phyloP scores from a whole-genome alignment of 768 basidiomycete species.

The Gymnopilus dilepis region DNA sequence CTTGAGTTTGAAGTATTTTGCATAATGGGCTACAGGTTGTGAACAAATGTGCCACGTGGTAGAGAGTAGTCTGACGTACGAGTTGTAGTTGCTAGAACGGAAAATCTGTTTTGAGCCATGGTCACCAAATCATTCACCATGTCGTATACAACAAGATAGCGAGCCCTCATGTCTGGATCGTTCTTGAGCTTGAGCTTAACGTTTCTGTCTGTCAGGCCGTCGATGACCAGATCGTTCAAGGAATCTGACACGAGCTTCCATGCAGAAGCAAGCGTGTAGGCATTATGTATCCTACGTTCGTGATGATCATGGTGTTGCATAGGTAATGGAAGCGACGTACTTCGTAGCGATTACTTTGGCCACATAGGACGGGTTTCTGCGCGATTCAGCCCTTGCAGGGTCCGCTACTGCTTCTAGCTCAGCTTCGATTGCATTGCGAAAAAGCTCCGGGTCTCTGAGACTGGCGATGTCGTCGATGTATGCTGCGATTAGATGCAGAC shows the following conservation, averaged over 20 bases:
- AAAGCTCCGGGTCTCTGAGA: slow-evolving; percentile 69
- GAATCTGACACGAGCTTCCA: slow-evolving; percentile 76
- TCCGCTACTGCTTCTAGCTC: slow-evolving; percentile 61
- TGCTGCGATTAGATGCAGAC: slow-evolving; percentile 41
- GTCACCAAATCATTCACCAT: slow-evolving; percentile 64
- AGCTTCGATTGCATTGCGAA: slow-evolving; percentile 57
- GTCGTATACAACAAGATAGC: slow-evolving; percentile 69
- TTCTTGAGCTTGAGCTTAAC: slow-evolving; percentile 59
- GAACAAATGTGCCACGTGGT: slow-evolving; percentile 3
- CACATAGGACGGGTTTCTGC: slow-evolving; percentile 53
- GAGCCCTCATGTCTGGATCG: slow-evolving; percentile 54
- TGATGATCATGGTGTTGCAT: background rate
- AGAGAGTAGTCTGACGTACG: slow-evolving; percentile 49
- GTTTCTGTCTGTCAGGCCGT: slow-evolving; percentile 58
- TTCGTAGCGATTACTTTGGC: slow-evolving; percentile 65
- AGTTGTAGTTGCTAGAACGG: slow-evolving; percentile 70
- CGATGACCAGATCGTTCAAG: slow-evolving; percentile 58
- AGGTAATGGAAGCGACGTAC: slow-evolving; percentile 37
- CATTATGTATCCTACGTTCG: slow-evolving; percentile 71
- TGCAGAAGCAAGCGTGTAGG: slow-evolving; percentile 80
- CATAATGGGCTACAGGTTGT: slow-evolving; percentile 62
- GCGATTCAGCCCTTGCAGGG: slow-evolving; percentile 34
- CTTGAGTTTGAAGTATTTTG: slow-evolving; percentile 72
- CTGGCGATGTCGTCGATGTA: slow-evolving; percentile 73
- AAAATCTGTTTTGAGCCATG: slow-evolving; percentile 67